Base-by-base conservation (phyloP, 192 early-diverging fungal genomes). In the Paraglomus brasilianum region DNA sequence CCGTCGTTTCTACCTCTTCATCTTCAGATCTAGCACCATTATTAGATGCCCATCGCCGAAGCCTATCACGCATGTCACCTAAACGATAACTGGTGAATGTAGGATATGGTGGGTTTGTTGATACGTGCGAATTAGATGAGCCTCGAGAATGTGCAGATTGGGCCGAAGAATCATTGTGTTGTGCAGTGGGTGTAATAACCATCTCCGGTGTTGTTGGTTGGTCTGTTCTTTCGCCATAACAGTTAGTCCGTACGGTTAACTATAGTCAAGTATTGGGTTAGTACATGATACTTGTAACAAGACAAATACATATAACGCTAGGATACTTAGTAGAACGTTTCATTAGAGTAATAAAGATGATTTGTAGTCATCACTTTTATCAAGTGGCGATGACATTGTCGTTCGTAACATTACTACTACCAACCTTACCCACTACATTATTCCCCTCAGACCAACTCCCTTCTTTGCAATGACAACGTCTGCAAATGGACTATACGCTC, bases 41-140 rank as follows among this genome's bases (percentile, higher is more conserved):
- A 46, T 15, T 48, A 13, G 47, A 48, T 17, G 42, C 60, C 43
- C 22, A 45, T 62, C 39, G 19, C 22, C 60, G n/a, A 19, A 62
- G 24, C 13, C 40, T 45, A 22, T 45, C 60, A 22, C 21, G 11
- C 11, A 62, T 19, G 5, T 40, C 60, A 45, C 42, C 42, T 22
- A 62, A 62, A 5, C 42, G 43, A 62, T 62, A 62, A 44, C 1
- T 62, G 30, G 19, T 40, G 30, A 62, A 62, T 47, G 60, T 62
- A 30, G n/a, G 40, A 62, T 62, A 42, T 9, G 17, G 17, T 36
- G 13, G 39, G 11, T 17, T 59, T 59, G 24, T 14, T 59, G 15
- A 6, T 40, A 5, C 5, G n/a, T 17, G 22, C 21, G 19, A 36
- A 36, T 41, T 62, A 24, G 60, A 45, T 46, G 59, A 45, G 46